Percentiles rank a stretch among this genome's conserved stretches.
These are phyloP conservation scores for Salvia splendens DNA, from an alignment of 257 asterid genomes.

Conservation along the genomic window DNA sequence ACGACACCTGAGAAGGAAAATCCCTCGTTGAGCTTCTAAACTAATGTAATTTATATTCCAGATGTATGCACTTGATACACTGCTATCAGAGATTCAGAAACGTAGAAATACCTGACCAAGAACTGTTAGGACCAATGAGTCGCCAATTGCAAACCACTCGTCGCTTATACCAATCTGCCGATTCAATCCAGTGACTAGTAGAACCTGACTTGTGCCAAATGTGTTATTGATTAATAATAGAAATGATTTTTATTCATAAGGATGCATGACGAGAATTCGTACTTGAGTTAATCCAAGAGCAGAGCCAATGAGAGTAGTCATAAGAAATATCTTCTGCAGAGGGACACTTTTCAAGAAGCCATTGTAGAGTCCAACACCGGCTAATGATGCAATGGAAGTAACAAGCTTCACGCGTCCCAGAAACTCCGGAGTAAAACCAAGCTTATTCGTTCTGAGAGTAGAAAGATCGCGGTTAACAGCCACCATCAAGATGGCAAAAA, in stretches of 20 bases:
- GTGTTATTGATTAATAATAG: slow-evolving; percentile 8
- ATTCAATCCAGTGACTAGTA: slow-evolving; percentile 84
- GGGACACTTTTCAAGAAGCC: slow-evolving; percentile 77
- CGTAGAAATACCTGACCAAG: slow-evolving; percentile 65
- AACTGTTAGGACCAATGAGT: slow-evolving; percentile 81
- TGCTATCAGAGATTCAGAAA: not conserved
- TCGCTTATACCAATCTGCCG: slow-evolving; percentile 76
- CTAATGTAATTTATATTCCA: too few species aligned
- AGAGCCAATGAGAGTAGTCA: slow-evolving; percentile 65
- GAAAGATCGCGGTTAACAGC: slow-evolving; percentile 1
- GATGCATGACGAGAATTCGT: slow-evolving; percentile 1
- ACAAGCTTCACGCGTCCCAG: slow-evolving; percentile 93
- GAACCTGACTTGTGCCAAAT: slow-evolving; percentile 44
- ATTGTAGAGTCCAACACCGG: slow-evolving; percentile 80
- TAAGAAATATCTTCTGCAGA: slow-evolving; percentile 65
- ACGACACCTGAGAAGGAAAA: slow-evolving; percentile 59
- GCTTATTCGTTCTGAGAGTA: slow-evolving; percentile 74
- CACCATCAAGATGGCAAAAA: slow-evolving; percentile 17
- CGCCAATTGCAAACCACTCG: slow-evolving; percentile 94
- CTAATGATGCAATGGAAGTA: slow-evolving; percentile 79
- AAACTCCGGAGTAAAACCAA: slow-evolving; percentile 93
- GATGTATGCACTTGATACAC: not conserved
- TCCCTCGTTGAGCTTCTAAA: not conserved
- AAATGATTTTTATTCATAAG: not conserved
- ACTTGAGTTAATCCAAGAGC: slow-evolving; percentile 85